Base-by-base conservation (phyloP, 2,329 filamentous ascomycete species). In the Colletotrichum aenigma region DNA sequence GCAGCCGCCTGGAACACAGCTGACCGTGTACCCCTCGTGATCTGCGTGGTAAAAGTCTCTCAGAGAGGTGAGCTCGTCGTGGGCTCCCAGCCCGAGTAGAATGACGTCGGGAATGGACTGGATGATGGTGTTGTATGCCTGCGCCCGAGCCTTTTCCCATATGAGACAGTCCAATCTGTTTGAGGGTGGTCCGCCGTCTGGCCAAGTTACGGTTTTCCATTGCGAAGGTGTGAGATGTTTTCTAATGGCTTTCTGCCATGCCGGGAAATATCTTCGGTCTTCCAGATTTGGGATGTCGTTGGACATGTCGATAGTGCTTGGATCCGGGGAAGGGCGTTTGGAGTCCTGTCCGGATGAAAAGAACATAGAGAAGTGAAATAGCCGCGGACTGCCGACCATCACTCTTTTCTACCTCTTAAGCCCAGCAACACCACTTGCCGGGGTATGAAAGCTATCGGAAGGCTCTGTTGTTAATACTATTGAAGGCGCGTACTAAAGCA, bases 231-330 rank as follows among this genome's bases (percentile, higher is more conserved):
- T n/a, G 18, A 48, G 38, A 3, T 34, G 13, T 16, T 0, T 3
- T n/a, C 5, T 43, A 0, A n/a, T n/a, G 12, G 38, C 38, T n/a
- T 48, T 48, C 38, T 48, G 38, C 38, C 18, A 48, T 12, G 18
- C 38, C 0, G 38, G 18, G 18, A 48, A 48, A 12, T 0, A 0
- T n/a, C 18, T 48, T 48, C 38, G 38, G 18, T 48, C 18, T 7
- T 7, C 0, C 38, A 48, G 0, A 0, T 3, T n/a, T 48, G 38
- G 38, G 38, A 48, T n/a, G 0, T n/a, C 9, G 0, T 48, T 48
- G 0, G 38, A 12, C 38, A n/a, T 48, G 38, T 5, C 1, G 38
- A n/a, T 9, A 48, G 5, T 43, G 18, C 18, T 36, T 10, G 1
- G 32, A 34, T 34, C 32, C 12, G 32, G 12, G 12, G 12, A 34